Evolutionary conservation across 352 stramenopile species (phyloP).

Genomic region (Elongisporangium prolatum): DNA sequence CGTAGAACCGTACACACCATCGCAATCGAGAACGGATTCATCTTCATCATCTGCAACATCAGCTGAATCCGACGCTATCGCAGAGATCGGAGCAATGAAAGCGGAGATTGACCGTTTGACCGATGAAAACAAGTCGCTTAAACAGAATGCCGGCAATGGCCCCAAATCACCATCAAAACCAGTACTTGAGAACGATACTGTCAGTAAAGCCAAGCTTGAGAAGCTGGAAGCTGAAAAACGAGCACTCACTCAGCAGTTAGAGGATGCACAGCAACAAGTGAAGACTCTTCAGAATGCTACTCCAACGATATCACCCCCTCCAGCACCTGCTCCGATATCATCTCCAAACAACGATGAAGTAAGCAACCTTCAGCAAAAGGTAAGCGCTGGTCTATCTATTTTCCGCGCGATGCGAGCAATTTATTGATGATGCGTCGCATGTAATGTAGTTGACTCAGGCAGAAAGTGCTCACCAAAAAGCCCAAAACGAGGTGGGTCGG

Average conservation of each 20-base stretch:
- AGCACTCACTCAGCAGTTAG: slow-evolving; percentile 50
- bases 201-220: slow-evolving; percentile 36
- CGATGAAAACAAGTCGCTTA: slow-evolving; percentile 60
- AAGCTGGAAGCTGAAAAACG: slow-evolving; percentile 52
- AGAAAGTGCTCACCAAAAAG: slow-evolving; percentile 22
- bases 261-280: slow-evolving; percentile 58
- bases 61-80: slow-evolving; percentile 38
- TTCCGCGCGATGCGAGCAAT: neutral
- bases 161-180: neutral
- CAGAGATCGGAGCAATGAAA: slow-evolving; percentile 69
- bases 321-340: slow-evolving; percentile 7
- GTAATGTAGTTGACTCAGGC: slow-evolving; percentile 28
- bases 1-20: slow-evolving; percentile 24
- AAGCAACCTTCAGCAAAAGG: slow-evolving; percentile 51
- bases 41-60: slow-evolving; percentile 7
- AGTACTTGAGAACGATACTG: slow-evolving; percentile 11
- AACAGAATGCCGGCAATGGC: slow-evolving; percentile 17
- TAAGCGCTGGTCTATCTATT: slow-evolving; percentile 1
- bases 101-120: slow-evolving; percentile 65
- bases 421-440: neutral
- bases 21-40: slow-evolving; percentile 9
- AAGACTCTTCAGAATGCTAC: slow-evolving; percentile 19
- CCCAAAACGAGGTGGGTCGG: slow-evolving; percentile 46
- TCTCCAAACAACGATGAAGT: slow-evolving; percentile 34
- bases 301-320: slow-evolving; percentile 10